phyloP scores from a whole-genome alignment of 805 yeast species.

The Cyberlindnera galapagoensis region DNA sequence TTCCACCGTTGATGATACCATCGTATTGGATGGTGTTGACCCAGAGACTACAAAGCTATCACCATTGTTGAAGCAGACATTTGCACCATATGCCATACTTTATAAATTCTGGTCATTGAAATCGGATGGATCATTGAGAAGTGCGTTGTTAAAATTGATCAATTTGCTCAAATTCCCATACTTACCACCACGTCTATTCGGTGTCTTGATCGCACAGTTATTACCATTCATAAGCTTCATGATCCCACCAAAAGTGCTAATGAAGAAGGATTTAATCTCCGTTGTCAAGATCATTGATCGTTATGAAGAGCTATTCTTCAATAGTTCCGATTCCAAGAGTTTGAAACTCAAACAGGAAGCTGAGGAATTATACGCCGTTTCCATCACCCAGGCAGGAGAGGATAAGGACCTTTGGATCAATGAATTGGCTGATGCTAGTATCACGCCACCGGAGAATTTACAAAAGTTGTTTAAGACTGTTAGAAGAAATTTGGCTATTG shows the following conservation, averaged over 20 bases:
- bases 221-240: constrained; percentile 32
- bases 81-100: constrained; percentile 67
- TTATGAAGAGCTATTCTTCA: constrained; percentile 13
- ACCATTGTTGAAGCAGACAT: constrained; percentile 57
- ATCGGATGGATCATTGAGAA: constrained; percentile 21
- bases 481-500: constrained; percentile 21
- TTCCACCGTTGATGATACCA: constrained; percentile 37
- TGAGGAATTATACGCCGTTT: constrained; percentile 19
- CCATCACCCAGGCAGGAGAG: constrained; percentile 6
- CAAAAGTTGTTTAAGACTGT: constrained; percentile 10
- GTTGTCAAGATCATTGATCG: constrained; percentile 18
- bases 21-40: constrained; percentile 24
- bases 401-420: constrained; percentile 17
- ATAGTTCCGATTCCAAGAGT: constrained; percentile 10
- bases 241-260: constrained; percentile 17
- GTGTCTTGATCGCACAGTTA: constrained; percentile 43
- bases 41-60: constrained; percentile 29
- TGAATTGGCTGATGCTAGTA: constrained; percentile 12
- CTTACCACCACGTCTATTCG: constrained; percentile 44
- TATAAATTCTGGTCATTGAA: constrained; percentile 39
- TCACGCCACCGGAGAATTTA: constrained; percentile 16
- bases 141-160: constrained; percentile 27
- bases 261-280: constrained; percentile 16
- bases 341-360: constrained; percentile 8
- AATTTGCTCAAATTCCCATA: constrained; percentile 43